Evolutionary conservation across 2,329 filamentous ascomycete genomes (phyloP).

Genomic region (Verticillium nonalfalfae): DNA sequence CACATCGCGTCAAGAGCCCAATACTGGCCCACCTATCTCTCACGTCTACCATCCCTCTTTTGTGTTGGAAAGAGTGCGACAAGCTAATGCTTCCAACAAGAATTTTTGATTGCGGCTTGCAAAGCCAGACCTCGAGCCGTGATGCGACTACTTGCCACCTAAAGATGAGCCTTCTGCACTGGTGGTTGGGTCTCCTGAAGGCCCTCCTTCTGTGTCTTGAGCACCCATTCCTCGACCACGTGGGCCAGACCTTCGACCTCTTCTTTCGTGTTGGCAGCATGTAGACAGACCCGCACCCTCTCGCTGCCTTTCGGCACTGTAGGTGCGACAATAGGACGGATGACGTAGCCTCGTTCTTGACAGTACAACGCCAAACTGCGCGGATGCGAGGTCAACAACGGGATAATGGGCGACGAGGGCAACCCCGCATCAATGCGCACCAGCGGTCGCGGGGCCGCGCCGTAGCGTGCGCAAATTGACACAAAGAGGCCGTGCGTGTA

Average conservation of each 20-base stretch:
- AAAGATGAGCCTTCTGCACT: not conserved
- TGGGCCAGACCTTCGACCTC: constrained; percentile 49
- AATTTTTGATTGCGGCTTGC: too few relatives aligned
- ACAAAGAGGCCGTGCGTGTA: constrained; percentile 37
- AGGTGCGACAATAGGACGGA: constrained; percentile 61
- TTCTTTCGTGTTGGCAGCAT: constrained; percentile 55
- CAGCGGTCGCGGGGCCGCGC: constrained; percentile 14
- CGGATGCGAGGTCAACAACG: constrained; percentile 51
- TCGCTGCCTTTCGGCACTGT: constrained; percentile 60
- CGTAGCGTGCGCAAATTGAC: constrained; percentile 19
- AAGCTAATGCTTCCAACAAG: too few relatives aligned
- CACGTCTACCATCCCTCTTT: too few relatives aligned
- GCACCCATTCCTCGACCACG: constrained; percentile 42
- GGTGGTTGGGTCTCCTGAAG: not conserved
- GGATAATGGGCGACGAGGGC: constrained; percentile 58
- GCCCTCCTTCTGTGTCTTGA: not conserved
- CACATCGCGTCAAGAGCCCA: too few relatives aligned
- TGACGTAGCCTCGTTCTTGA: constrained; percentile 51
- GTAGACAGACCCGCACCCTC: constrained; percentile 60
- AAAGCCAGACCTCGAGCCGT: too few relatives aligned
- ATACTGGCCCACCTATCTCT: too few relatives aligned
- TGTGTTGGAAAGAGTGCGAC: too few relatives aligned
- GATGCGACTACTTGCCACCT: not conserved
- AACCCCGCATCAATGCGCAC: constrained; percentile 24
- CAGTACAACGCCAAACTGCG: constrained; percentile 53